Conservation (phyloP, 805 yeast genomes). For the Komagataella mondaviorum region DNA sequence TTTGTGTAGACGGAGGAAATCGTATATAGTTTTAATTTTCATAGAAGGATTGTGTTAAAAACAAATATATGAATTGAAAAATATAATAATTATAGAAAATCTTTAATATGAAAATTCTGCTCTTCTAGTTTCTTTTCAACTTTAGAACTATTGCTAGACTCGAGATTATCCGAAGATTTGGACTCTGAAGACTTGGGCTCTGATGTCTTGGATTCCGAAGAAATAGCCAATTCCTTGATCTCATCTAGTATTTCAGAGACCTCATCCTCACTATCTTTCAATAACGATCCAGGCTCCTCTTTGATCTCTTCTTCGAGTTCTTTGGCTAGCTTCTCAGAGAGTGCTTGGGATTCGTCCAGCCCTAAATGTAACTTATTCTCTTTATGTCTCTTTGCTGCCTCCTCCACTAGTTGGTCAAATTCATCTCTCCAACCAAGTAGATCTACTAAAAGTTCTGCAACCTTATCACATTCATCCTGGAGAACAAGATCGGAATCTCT, state of each 20-base stretch:
- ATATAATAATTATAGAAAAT: too few species aligned
- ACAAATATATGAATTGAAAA: too few species aligned
- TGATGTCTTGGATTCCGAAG: not conserved
- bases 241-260: not conserved
- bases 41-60: too few species aligned
- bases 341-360: not conserved
- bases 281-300: not conserved
- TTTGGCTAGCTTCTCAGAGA: not conserved
- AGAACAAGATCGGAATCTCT: conserved; percentile 50
- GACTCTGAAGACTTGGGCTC: not conserved
- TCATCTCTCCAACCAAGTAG: conserved; percentile 55
- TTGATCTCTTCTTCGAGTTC: not conserved
- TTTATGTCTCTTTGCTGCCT: conserved; percentile 9
- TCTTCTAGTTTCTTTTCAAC: not conserved
- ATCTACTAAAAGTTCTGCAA: conserved; percentile 38
- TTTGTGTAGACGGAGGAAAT: too few species aligned
- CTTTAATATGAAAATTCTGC: too few species aligned
- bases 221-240: not conserved
- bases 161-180: not conserved
- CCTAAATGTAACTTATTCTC: not conserved
- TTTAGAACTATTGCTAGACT: not conserved
- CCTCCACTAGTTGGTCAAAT: conserved; percentile 25
- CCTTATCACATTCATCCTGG: conserved; percentile 53
- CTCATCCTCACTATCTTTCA: not conserved
- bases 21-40: too few species aligned